These are phyloP conservation scores for Avena insularis DNA, from an alignment of 176 grass and related monocot genomes.

Conservation along the genomic window DNA sequence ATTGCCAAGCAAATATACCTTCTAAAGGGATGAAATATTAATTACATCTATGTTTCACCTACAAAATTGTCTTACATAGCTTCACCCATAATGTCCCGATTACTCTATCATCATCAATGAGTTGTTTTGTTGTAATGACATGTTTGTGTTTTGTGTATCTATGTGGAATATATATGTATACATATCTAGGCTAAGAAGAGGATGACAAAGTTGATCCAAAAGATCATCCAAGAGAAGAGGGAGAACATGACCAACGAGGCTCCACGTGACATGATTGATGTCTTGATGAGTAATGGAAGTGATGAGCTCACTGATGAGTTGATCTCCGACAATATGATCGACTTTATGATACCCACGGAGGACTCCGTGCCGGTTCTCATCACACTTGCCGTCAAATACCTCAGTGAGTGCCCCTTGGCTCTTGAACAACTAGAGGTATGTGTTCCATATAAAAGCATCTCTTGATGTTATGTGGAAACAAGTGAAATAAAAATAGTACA, in stretches of 20 bases:
- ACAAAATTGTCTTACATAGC: neutral
- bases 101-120: neutral
- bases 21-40: neutral
- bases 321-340: conserved; percentile 98
- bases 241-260: neutral
- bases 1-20: neutral
- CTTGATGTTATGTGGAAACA: conserved; percentile 1
- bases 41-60: neutral
- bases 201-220: conserved; percentile 78
- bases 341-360: conserved; percentile 97
- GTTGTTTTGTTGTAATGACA: neutral
- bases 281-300: conserved; percentile 64
- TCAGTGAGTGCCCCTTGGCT: conserved; percentile 85
- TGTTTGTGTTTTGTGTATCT: neutral
- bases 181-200: conserved; percentile 81
- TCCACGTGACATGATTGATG: conserved; percentile 65
- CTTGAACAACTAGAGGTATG: conserved; percentile 81
- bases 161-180: neutral
- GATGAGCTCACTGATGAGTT: conserved; percentile 81
- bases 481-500: neutral
- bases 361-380: conserved; percentile 95
- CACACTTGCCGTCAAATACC: conserved; percentile 89
- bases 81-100: neutral
- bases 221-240: conserved; percentile 89
- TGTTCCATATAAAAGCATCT: neutral